phyloP scores from a whole-genome alignment of 2,329 filamentous ascomycete species.

The Alternaria sp. region DNA sequence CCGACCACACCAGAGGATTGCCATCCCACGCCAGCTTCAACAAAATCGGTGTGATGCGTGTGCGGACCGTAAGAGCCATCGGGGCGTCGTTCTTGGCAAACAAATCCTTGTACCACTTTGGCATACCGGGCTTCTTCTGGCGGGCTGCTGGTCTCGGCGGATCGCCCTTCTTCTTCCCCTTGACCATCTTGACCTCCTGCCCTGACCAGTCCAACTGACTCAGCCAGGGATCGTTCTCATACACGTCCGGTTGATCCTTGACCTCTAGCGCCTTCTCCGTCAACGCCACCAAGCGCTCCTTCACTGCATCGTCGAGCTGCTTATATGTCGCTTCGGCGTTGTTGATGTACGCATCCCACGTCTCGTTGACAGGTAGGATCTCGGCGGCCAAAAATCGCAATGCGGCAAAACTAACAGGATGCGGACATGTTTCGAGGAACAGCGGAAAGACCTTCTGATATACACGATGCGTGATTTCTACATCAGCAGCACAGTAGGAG shows the following conservation, averaged over 20 bases:
- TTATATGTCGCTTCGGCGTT: constrained; percentile 88
- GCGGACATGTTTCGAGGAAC: constrained; percentile 88
- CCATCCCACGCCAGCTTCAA: constrained; percentile 88
- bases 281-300: constrained; percentile 73
- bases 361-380: constrained; percentile 85
- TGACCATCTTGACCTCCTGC: constrained; percentile 88
- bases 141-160: constrained; percentile 76
- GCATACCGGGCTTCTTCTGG: constrained; percentile 95
- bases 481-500: constrained; percentile 94
- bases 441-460: constrained; percentile 91
- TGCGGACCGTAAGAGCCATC: constrained; percentile 83
- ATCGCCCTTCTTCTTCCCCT: constrained; percentile 86
- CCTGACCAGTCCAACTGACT: constrained; percentile 94
- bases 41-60: constrained; percentile 83
- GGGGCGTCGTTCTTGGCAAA: constrained; percentile 71
- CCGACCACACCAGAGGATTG: constrained; percentile 89
- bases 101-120: constrained; percentile 93
- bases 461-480: constrained; percentile 90
- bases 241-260: constrained; percentile 72
- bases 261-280: constrained; percentile 78
- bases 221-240: constrained; percentile 85
- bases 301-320: constrained; percentile 76
- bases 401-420: constrained; percentile 96
- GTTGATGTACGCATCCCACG: constrained; percentile 84
- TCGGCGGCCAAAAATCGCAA: constrained; percentile 91